Evolutionary conservation across 2,329 filamentous ascomycete genomes (phyloP).

Genomic region (Exophiala bonariae): DNA sequence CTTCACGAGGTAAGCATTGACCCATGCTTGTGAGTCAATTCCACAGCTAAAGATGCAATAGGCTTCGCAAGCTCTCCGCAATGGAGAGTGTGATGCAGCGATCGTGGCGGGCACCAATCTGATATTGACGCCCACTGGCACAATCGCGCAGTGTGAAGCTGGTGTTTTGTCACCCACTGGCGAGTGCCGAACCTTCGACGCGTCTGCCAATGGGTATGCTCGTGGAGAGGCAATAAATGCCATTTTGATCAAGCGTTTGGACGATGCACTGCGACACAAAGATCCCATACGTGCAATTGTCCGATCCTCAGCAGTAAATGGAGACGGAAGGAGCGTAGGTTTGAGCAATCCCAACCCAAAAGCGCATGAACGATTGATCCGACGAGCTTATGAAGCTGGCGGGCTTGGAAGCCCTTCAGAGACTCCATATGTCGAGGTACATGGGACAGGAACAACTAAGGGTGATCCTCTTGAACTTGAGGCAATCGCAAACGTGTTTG

Average conservation of each 20-base stretch:
- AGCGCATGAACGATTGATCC: slow-evolving; percentile 16
- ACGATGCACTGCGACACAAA: slow-evolving; percentile 34
- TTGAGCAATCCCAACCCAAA: slow-evolving; percentile 10
- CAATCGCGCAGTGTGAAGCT: not conserved
- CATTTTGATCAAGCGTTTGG: slow-evolving; percentile 36
- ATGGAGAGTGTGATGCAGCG: slow-evolving; percentile 47
- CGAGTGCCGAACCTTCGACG: slow-evolving; percentile 30
- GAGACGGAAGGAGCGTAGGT: slow-evolving; percentile 22
- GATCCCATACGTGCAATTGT: slow-evolving; percentile 39
- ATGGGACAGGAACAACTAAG: slow-evolving; percentile 41
- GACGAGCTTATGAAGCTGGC: not conserved
- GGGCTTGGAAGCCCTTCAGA: slow-evolving; percentile 36
- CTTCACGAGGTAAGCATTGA: too few relatives aligned
- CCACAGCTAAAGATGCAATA: slow-evolving; percentile 56
- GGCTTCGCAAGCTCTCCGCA: slow-evolving; percentile 52
- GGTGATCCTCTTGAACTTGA: slow-evolving; percentile 27
- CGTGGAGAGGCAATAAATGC: slow-evolving; percentile 38
- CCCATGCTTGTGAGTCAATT: too few relatives aligned
- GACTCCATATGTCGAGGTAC: slow-evolving; percentile 38
- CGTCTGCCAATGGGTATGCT: slow-evolving; percentile 32
- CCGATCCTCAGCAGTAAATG: slow-evolving; percentile 37
- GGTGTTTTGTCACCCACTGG: slow-evolving; percentile 28
- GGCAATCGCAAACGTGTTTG: slow-evolving; percentile 6
- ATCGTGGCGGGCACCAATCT: slow-evolving; percentile 22
- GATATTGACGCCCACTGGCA: not conserved